Evolutionary conservation across 495 filamentous ascomycete genomes (phyloP), one percentile per base, ranked within the genome.

Genomic region (Penicillium crystallinum): DNA sequence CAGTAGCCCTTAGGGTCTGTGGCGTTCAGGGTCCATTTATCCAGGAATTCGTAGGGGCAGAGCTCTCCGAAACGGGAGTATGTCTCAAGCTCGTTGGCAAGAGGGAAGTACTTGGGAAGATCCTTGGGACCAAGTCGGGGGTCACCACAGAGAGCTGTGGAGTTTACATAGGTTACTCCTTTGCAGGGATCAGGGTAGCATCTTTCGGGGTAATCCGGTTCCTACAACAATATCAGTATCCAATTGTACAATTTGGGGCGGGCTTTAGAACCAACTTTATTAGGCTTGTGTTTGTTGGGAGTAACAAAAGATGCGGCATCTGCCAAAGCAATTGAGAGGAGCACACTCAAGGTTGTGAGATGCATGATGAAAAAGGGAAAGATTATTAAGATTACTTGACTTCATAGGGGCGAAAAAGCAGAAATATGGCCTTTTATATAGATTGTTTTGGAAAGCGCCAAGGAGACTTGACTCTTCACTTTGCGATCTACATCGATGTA

Each of bases 91-190:
- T 63, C 62, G 18, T 50, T 68, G 46, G 53, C 58, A 19, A 79
- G 66, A 12, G 75, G 68, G 40, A 77, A 63, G 4, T 47, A 57
- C 2, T 43, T 53, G 1, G 80, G 79, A 5, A 74, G 65, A 2
- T 51, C 40, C 6, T 67, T 58, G 1, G 79, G 78, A 1, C 80
- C 79, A 1, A 82, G 74, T 17, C 79, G 77, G 0, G 57, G 52
- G 57, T 82, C 78, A 21, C 77, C 71, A 59, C 79, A 82, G 54
- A 81, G 58, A 55, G 76, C 79, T 35, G 57, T 58, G 2, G 39
- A 22, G 39, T 66, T 57, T 46, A 56, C 62, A 55, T 64, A 67
- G 41, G 65, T 68, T 49, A 77, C 75, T 21, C 69, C 69, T 6
- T 49, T 54, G 60, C 76, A 79, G 34, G 68, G 66, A 36, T 69